Conservation (phyloP, 2,329 filamentous ascomycete genomes). For the Aspergillus calidoustus region DNA sequence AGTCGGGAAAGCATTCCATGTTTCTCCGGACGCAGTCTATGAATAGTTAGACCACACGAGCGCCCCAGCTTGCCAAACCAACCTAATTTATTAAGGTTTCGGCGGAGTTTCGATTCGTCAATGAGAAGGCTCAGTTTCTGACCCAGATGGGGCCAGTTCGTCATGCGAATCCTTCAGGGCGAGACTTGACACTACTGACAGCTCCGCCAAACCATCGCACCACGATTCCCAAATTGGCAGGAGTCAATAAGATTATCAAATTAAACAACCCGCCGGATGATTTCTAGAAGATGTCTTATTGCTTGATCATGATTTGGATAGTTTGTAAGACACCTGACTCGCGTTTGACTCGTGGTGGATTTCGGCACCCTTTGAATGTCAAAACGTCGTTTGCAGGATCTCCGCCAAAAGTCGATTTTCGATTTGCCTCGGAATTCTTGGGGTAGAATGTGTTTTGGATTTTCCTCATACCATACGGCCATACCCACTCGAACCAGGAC, state of each 20-base stretch:
- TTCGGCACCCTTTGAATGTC: neutral
- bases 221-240: neutral
- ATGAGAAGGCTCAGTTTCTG: neutral
- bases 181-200: neutral
- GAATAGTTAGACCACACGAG: conserved; percentile 1
- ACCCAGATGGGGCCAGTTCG: conserved; percentile 4
- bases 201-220: neutral
- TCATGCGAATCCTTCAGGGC: conserved; percentile 9
- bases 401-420: neutral
- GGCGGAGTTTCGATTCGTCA: neutral
- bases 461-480: neutral
- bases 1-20: neutral
- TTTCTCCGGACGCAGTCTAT: neutral
- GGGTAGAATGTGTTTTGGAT: neutral
- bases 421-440: neutral
- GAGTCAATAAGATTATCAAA: neutral
- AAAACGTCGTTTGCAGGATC: neutral
- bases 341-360: neutral
- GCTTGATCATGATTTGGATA: neutral
- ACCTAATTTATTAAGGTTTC: conserved; percentile 5
- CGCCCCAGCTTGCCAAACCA: neutral
- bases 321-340: neutral
- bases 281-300: neutral
- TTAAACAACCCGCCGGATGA: neutral
- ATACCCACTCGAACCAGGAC: neutral